Percentiles rank a stretch among this genome's conserved stretches.
phyloP scores from a whole-genome alignment of 2,329 filamentous ascomycete genomes.

The Daldinia sp. region DNA sequence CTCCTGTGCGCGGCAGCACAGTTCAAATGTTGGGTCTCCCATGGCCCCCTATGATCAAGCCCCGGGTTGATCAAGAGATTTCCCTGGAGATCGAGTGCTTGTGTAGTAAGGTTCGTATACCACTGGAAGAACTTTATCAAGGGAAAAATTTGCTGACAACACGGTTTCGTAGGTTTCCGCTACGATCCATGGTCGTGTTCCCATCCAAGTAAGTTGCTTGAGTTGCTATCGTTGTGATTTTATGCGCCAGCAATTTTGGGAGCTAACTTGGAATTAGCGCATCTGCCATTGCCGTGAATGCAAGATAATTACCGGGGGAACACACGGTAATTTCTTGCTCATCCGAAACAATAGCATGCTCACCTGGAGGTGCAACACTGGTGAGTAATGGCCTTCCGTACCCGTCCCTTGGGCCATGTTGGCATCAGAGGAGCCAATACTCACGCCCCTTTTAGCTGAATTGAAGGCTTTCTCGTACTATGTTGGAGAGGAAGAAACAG shows the following conservation, averaged over 20 bases:
- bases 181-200: background rate
- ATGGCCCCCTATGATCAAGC: background rate
- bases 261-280: conserved; percentile 26
- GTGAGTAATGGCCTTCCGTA: conserved; percentile 7
- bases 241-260: background rate
- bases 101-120: conserved; percentile 28
- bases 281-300: conserved; percentile 35
- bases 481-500: conserved; percentile 1
- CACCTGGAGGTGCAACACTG: background rate
- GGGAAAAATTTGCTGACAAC: conserved; percentile 9
- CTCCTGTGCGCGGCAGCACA: background rate
- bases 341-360: background rate
- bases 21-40: background rate
- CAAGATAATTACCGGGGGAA: conserved; percentile 32
- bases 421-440: background rate
- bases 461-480: background rate
- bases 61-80: background rate
- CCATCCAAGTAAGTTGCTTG: conserved; percentile 24
- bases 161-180: conserved; percentile 13
- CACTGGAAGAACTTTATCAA: background rate
- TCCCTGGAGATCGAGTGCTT: conserved; percentile 19
- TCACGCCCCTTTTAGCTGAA: conserved; percentile 6
- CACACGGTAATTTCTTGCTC: conserved; percentile 13
- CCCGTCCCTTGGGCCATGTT: background rate
- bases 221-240: conserved; percentile 11